These are phyloP conservation scores for Rhizopogon salebrosus DNA, from an alignment of 768 basidiomycete genomes.

Conservation along the genomic window DNA sequence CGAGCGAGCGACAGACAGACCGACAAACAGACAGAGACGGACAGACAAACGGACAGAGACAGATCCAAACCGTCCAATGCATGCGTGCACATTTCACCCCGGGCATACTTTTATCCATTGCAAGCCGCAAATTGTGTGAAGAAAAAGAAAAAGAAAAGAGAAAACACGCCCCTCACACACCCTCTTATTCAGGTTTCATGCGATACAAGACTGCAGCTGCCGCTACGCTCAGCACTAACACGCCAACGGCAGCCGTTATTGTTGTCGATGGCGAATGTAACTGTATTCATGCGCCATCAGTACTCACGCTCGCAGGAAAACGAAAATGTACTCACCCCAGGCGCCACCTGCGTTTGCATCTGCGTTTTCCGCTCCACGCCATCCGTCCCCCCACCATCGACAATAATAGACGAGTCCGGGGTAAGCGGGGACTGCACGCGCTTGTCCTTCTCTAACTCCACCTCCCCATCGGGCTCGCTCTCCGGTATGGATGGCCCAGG, in stretches of 20 bases:
- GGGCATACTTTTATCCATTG: background rate
- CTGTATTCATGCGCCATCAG: slow-evolving; percentile 18
- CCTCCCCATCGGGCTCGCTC: slow-evolving; percentile 24
- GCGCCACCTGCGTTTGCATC: slow-evolving; percentile 12
- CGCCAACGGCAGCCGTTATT: slow-evolving; percentile 52
- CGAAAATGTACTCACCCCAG: slow-evolving; percentile 23
- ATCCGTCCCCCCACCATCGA: slow-evolving; percentile 14
- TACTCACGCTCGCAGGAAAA: background rate
- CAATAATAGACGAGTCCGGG: slow-evolving; percentile 26
- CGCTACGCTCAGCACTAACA: slow-evolving; percentile 60
- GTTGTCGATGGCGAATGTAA: slow-evolving; percentile 19
- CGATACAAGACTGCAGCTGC: slow-evolving; percentile 73
- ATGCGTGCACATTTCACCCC: slow-evolving; percentile 1
- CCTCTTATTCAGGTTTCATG: slow-evolving; percentile 41
- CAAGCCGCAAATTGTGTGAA: slow-evolving; percentile 1
- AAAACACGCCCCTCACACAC: background rate
- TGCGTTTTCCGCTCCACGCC: background rate
- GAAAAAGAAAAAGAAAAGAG: background rate
- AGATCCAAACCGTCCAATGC: background rate
- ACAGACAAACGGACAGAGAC: background rate
- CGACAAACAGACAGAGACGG: too few species aligned
- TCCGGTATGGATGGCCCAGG: slow-evolving; percentile 20
- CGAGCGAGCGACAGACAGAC: background rate
- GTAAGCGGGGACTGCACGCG: slow-evolving; percentile 24
- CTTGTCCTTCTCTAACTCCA: slow-evolving; percentile 10